Percentiles rank a stretch among this genome's conserved stretches.
Evolutionary conservation across 352 stramenopile species (phyloP).

Genomic region (Pythium rishiriense): DNA sequence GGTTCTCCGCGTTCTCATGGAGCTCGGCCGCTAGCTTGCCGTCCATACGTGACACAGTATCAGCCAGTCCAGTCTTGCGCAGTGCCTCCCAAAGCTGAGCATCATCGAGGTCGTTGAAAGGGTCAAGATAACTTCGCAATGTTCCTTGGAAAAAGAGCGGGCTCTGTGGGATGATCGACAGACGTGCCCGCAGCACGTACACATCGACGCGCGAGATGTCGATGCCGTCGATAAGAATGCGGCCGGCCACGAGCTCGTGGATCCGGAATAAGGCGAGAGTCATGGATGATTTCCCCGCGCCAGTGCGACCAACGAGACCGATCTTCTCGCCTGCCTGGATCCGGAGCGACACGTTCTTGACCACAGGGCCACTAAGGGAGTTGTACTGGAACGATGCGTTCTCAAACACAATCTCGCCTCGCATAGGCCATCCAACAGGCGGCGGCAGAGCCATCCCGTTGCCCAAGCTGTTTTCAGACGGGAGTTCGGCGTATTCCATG

Average conservation of each 20-base stretch:
- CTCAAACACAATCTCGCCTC: conserved; percentile 32
- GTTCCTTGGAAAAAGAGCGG: conserved; percentile 27
- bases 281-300: conserved; percentile 21
- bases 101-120: conserved; percentile 70
- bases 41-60: conserved; percentile 11
- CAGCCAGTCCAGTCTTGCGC: conserved; percentile 15
- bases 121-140: conserved; percentile 71
- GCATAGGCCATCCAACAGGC: conserved; percentile 1
- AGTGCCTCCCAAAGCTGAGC: conserved; percentile 68
- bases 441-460: neutral
- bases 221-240: conserved; percentile 31
- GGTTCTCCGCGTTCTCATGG: conserved; percentile 73
- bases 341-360: conserved; percentile 39
- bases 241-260: conserved; percentile 18
- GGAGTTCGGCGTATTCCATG: conserved; percentile 21
- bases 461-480: conserved; percentile 1
- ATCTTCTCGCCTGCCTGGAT: conserved; percentile 49
- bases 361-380: neutral
- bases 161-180: conserved; percentile 29
- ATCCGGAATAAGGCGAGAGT: conserved; percentile 22
- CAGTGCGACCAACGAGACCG: conserved; percentile 79
- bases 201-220: conserved; percentile 27
- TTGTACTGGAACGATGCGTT: conserved; percentile 25
- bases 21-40: conserved; percentile 46
- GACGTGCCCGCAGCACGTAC: conserved; percentile 12